Conservation (phyloP, 352 stramenopile species). For the Globisporangium spinosum region DNA sequence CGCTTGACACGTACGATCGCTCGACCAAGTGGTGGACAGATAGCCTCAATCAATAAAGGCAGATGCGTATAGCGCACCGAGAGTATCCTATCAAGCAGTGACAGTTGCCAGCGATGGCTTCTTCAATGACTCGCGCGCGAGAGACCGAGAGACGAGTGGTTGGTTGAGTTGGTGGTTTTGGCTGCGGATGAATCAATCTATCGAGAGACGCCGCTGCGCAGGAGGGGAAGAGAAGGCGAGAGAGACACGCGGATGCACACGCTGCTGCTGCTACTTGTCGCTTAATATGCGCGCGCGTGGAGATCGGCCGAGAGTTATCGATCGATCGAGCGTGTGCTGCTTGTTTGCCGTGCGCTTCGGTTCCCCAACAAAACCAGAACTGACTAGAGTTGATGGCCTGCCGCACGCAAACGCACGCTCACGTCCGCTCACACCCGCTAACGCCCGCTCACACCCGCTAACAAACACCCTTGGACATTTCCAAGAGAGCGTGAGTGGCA, state of each 20-base stretch:
- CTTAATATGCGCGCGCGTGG: background rate
- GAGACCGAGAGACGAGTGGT: slow-evolving; percentile 9
- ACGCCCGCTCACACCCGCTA: background rate
- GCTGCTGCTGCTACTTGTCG: slow-evolving; percentile 7
- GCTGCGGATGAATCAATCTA: background rate
- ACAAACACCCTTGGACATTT: background rate
- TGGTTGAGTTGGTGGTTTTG: slow-evolving; percentile 16
- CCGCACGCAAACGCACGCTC: background rate
- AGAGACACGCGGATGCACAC: background rate
- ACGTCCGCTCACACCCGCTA: background rate
- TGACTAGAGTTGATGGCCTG: slow-evolving; percentile 32
- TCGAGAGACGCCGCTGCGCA: background rate
- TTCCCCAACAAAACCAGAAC: slow-evolving; percentile 59
- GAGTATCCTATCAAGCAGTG: background rate
- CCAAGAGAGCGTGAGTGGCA: background rate
- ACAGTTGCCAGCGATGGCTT: background rate
- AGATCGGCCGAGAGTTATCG: slow-evolving; percentile 5
- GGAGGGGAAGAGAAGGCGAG: background rate
- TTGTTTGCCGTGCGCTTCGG: slow-evolving; percentile 13
- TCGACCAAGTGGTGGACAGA: background rate
- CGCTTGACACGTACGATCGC: background rate
- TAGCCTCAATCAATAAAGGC: background rate
- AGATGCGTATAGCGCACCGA: background rate
- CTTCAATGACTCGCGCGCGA: background rate
- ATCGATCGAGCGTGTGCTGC: slow-evolving; percentile 4